Evolutionary conservation across 441 rosid genomes (phyloP), one percentile per base, ranked within the genome.

Genomic region (Euphorbia corollata): DNA sequence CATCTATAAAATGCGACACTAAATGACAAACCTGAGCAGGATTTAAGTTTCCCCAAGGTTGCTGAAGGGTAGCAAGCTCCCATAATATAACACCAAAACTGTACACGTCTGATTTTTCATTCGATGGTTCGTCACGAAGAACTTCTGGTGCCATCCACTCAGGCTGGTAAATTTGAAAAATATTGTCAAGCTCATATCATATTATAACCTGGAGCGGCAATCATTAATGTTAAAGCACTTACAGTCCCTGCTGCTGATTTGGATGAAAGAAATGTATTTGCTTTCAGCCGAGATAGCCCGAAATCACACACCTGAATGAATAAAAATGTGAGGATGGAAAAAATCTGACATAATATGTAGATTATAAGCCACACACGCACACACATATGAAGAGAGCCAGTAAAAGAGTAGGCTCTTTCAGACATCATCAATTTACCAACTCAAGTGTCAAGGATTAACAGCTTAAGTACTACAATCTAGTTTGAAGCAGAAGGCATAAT

Each of bases 131-230:
- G 59, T 89, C 98, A 41, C 98, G 85, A 15, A 95, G 90, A 65
- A 95, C 97, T 83, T 95, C 99, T 59, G 99, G 99, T 71, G 99
- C 98, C 99, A 95, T 95, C 99, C 99, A 95, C 82, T 92, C 99
- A 48, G 99, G 98, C 99, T 95, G 75, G 79, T 19, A 74, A 67
- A 73, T 78, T 38, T 51, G 63, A 74, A 70, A 19, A 69, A 65
- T 19, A 57, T 60, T 32, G 22, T 65, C 67, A 67, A 67, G 71
- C 55, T 67, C n/a, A 51, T 41, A 61, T 48, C 59, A 57, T 47
- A 23, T 64, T 4, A 64, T n/a, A n/a, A n/a, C 48, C 50, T 22
- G 23, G 24, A 60, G 38, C 58, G 22, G 12, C 11, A 57, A 43
- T 72, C 24, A 43, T 65, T 38, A 59, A 73, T 70, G 57, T 43